Percentiles rank a stretch among this genome's conserved stretches.
Conservation (phyloP, 169 alveolate species). For the Eimeria tenella region DNA sequence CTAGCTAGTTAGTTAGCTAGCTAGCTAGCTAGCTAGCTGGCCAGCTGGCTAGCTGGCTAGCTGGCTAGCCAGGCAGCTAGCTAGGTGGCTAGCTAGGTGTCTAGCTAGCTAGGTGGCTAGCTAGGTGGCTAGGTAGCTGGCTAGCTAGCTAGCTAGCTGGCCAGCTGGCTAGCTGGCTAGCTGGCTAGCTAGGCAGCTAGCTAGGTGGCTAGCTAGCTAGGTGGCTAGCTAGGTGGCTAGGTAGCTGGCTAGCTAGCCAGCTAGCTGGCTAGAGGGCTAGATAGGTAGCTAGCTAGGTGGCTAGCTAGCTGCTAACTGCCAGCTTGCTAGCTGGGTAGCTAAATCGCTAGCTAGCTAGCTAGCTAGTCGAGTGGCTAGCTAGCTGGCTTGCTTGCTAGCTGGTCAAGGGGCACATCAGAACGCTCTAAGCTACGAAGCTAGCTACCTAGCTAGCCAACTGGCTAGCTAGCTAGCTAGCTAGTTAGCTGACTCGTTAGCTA, state of each 20-base stretch:
- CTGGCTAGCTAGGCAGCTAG: not conserved
- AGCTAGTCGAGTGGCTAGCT: not conserved
- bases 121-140: not conserved
- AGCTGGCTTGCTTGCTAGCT: not conserved
- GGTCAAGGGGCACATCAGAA: not conserved
- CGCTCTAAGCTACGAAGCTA: not conserved
- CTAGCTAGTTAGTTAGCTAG: not conserved
- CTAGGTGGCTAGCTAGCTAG: not conserved
- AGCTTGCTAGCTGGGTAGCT: not conserved
- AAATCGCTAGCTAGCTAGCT: not conserved
- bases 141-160: not conserved
- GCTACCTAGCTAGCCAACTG: slow-evolving; percentile 5
- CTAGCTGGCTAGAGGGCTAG: not conserved
- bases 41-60: not conserved
- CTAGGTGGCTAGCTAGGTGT: not conserved
- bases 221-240: not conserved
- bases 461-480: not conserved
- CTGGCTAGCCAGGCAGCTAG: not conserved
- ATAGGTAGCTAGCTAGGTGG: not conserved
- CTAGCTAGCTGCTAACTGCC: slow-evolving; percentile 30
- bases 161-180: not conserved
- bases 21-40: not conserved
- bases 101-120: not conserved
- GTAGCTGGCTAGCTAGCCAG: not conserved
- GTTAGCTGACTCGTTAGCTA: not conserved